These are phyloP conservation scores for Hymenotorrendiella dingleyae DNA, from an alignment of 2,329 filamentous ascomycete species.

Conservation along the genomic window DNA sequence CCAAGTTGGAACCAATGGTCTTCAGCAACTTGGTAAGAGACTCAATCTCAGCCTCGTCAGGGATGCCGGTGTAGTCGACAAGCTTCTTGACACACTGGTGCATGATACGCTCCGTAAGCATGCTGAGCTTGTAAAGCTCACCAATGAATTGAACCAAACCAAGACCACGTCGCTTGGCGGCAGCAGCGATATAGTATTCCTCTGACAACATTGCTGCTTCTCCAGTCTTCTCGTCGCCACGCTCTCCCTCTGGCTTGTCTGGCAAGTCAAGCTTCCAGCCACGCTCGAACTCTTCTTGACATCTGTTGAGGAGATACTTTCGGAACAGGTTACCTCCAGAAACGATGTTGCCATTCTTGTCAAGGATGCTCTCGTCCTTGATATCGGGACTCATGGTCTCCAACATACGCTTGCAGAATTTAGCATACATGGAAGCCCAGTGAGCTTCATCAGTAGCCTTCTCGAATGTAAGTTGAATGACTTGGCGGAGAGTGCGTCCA, in stretches of 20 bases:
- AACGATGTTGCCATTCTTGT: slow-evolving; percentile 83
- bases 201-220: slow-evolving; percentile 86
- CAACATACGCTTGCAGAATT: slow-evolving; percentile 96
- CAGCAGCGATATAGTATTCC: slow-evolving; percentile 90
- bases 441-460: slow-evolving; percentile 98
- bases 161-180: slow-evolving; percentile 92
- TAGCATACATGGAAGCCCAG: slow-evolving; percentile 98
- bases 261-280: slow-evolving; percentile 92
- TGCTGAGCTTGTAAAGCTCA: slow-evolving; percentile 96
- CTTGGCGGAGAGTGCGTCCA: slow-evolving; percentile 89
- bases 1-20: slow-evolving; percentile 85
- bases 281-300: slow-evolving; percentile 97
- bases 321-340: slow-evolving; percentile 92
- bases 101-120: slow-evolving; percentile 99
- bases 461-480: slow-evolving; percentile 98
- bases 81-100: slow-evolving; percentile 97
- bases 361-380: slow-evolving; percentile 88
- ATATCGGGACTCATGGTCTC: slow-evolving; percentile 93
- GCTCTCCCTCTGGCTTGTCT: slow-evolving; percentile 64
- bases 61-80: slow-evolving; percentile 87
- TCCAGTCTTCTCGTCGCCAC: slow-evolving; percentile 46
- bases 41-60: slow-evolving; percentile 94
- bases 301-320: slow-evolving; percentile 97
- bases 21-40: slow-evolving; percentile 87
- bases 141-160: slow-evolving; percentile 99